Base-by-base conservation (phyloP, 352 stramenopile species). In the Discostella stelligera region DNA sequence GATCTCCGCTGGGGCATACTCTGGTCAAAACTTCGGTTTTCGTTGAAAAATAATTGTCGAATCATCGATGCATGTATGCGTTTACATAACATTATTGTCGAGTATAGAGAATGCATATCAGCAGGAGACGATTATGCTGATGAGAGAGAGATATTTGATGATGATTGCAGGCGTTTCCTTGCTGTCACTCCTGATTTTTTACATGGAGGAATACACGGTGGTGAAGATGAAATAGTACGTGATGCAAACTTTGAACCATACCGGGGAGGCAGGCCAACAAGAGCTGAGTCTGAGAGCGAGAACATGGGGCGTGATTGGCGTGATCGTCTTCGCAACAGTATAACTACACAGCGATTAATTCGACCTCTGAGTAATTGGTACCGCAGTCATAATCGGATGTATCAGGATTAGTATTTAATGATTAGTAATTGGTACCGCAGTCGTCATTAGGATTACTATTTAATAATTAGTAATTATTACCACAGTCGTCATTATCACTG, bases 51-150 rank as follows among this genome's bases (percentile, higher is more conserved):
- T 20, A 73, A 73, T 39, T 25, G 52, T 13, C 46, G 74, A 37
- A 30, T 74, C 13, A 74, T 80, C 66, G 71, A 80, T 63, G 63
- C 64, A 13, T 80, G 64, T 50, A 61, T 80, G 30, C 21, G 49
- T 7, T 49, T 74, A n/a, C 63, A 80, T 21, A 74, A 80, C 46
- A 74, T 80, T 32, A 71, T 80, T 63, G 65, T 74, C 61, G 64
- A 80, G 23, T 32, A 32, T 21, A 55, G 48, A 55, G 48, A 55
- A 59, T 8, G 2, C 10, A 20, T 16, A 14, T 27, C 11, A 25
- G 11, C 56, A 11, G 11, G 20, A 32, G 49, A 61, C 2, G 18
- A 30, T 9, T 6, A 9, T 8, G 21, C 44, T n/a, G 23, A 27
- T 3, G 37, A 67, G 10, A 54, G 23, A 67, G 39, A 55, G 50